Evolutionary conservation across 768 basidiomycete genomes (phyloP).

Genomic region (Boletus edulis): DNA sequence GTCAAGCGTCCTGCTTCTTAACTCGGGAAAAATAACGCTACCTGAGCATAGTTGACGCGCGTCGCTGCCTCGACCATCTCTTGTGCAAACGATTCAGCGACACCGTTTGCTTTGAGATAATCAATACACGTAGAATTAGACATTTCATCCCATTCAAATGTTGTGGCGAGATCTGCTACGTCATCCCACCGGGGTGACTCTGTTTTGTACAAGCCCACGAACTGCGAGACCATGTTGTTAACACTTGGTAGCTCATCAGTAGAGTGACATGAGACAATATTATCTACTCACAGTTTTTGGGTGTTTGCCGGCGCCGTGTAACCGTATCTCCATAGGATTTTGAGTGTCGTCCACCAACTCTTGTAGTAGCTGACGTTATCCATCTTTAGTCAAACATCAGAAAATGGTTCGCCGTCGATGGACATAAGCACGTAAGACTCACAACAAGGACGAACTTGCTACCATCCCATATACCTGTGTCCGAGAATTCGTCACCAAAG

Average conservation of each 20-base stretch:
- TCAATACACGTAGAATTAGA: constrained; percentile 52
- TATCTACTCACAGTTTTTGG: constrained; percentile 46
- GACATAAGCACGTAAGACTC: constrained; percentile 21
- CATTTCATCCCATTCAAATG: constrained; percentile 49
- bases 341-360: constrained; percentile 70
- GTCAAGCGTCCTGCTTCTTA: not conserved
- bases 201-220: constrained; percentile 53
- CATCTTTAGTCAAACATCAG: constrained; percentile 32
- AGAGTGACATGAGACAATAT: not conserved
- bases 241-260: constrained; percentile 43
- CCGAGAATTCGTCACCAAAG: constrained; percentile 48
- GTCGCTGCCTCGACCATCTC: constrained; percentile 83
- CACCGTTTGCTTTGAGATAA: constrained; percentile 52
- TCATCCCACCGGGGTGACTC: constrained; percentile 60
- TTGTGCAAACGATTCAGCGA: constrained; percentile 55
- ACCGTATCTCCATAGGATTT: constrained; percentile 79
- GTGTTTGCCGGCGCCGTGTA: constrained; percentile 55
- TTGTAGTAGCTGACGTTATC: constrained; percentile 36
- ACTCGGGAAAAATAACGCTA: constrained; percentile 21
- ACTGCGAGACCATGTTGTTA: constrained; percentile 47
- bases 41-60: constrained; percentile 83
- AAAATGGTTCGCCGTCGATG: not conserved
- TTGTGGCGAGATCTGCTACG: constrained; percentile 53
- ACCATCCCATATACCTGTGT: constrained; percentile 83
- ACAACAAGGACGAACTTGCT: constrained; percentile 65